Evolutionary conservation across 202 grass and related monocot genomes (phyloP).

Genomic region (Eragrostis tef): DNA sequence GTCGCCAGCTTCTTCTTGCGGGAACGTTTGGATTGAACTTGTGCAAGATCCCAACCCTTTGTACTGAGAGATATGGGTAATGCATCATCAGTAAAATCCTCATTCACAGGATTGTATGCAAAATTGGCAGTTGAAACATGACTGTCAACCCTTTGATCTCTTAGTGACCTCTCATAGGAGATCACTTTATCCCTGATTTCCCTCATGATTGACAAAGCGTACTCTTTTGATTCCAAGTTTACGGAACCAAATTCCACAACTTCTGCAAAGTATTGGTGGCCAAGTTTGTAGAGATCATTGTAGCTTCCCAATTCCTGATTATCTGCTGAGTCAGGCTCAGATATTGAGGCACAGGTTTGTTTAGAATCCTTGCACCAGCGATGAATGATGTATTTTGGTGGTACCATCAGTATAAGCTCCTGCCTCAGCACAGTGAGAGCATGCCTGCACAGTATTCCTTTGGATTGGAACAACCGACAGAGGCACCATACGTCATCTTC

Average conservation of each 20-base stretch:
- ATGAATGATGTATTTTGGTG: conserved; percentile 80
- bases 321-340: conserved; percentile 34
- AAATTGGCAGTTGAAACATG: conserved; percentile 67
- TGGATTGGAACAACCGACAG: conserved; percentile 83
- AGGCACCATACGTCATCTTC: conserved; percentile 79
- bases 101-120: conserved; percentile 84
- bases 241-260: conserved; percentile 75
- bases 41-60: conserved; percentile 73
- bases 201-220: conserved; percentile 75
- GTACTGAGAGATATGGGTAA: conserved; percentile 76
- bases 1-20: conserved; percentile 76
- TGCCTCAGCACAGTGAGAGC: conserved; percentile 72
- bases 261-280: conserved; percentile 70
- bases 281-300: conserved; percentile 73
- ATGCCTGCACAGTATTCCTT: conserved; percentile 88
- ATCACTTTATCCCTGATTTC: conserved; percentile 82
- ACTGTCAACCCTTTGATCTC: conserved; percentile 76
- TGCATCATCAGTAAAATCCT: conserved; percentile 81
- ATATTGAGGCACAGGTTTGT: conserved; percentile 58
- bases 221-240: conserved; percentile 67
- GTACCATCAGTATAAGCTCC: conserved; percentile 69
- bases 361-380: conserved; percentile 91
- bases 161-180: conserved; percentile 70
- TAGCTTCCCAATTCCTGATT: conserved; percentile 65
- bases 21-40: conserved; percentile 70